phyloP scores from a whole-genome alignment of 805 yeast genomes.

The Metschnikowia proteae region DNA sequence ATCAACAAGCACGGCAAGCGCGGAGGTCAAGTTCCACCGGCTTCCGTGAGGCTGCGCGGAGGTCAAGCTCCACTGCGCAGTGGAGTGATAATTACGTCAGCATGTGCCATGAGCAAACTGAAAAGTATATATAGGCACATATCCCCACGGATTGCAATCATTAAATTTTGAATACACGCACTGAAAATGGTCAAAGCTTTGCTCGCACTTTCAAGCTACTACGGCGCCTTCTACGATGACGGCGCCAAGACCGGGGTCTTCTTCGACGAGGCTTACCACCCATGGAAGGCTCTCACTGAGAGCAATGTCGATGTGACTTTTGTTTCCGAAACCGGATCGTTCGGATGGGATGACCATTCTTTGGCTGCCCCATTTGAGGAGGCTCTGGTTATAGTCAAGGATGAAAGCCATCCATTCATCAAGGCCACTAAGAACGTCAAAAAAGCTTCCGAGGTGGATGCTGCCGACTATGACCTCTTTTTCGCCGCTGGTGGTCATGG shows the following conservation, averaged over 20 bases:
- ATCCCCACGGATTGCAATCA: neutral
- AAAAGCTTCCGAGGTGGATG: constrained; percentile 46
- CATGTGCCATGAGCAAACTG: neutral
- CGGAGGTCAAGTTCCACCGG: neutral
- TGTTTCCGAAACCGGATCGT: constrained; percentile 56
- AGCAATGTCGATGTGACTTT: constrained; percentile 53
- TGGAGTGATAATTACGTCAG: neutral
- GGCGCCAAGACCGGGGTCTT: constrained; percentile 61
- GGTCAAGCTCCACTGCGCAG: neutral
- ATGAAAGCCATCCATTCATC: constrained; percentile 33
- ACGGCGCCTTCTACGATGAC: constrained; percentile 49
- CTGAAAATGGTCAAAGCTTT: constrained; percentile 34
- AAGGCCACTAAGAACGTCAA: constrained; percentile 37
- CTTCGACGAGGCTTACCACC: constrained; percentile 57
- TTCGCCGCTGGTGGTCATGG: constrained; percentile 70
- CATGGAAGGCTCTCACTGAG: constrained; percentile 45
- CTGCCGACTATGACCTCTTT: constrained; percentile 49
- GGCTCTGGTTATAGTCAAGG: constrained; percentile 34
- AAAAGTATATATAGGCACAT: neutral
- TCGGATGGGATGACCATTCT: constrained; percentile 59
- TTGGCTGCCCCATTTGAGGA: constrained; percentile 42
- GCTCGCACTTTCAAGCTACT: constrained; percentile 41
- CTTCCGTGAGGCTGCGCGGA: neutral
- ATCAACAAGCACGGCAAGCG: neutral
- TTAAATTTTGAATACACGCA: neutral